Evolutionary conservation across 768 basidiomycete species (phyloP), one percentile per base, ranked within the genome.

Genomic region (Infundibulicybe gibba): DNA sequence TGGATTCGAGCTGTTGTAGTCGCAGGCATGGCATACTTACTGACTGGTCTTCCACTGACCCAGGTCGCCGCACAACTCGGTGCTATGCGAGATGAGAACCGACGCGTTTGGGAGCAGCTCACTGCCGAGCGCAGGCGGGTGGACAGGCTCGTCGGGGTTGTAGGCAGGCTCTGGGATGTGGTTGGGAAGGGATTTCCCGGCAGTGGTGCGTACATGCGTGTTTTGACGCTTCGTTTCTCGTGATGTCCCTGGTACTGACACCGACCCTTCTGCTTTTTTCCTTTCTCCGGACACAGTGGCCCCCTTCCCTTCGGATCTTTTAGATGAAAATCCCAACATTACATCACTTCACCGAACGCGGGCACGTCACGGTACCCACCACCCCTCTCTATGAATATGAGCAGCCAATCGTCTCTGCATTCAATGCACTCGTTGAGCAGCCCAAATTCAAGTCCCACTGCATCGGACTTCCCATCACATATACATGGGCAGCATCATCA

Each of bases 291-390:
- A 25, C 38, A 3, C 47, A 76, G 76, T 78, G 1, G 70, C 74
- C 0, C 68, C 66, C 40, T 75, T 76, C 54, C 73, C 77, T 0
- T 51, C 62, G 5, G 85, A 86, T 47, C 63, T 86, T 2, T 54
- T 83, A 6, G 82, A 85, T 17, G 79, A 80, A 6, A 79, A 72
- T 44, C 85, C 87, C 8, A 84, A 87, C 53, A 87, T 90, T 85
- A 75, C 58, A 72, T 90, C 54, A 90, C 85, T 3, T 82, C 83
- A 0, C 85, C 87, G 2, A 72, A 75, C 3, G 59, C 77, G 16
- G 35, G n/a, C 3, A 47, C 56, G 2, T 61, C 67, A 6, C 63
- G 69, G 11, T 75, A 65, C 43, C 69, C 74, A 37, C 72, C 74
- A 14, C 73, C 72, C 17, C 62, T 73, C 32, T 70, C 70, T 30